phyloP scores from a whole-genome alignment of 139 green algal genomes.

The Bryopsis sp. region DNA sequence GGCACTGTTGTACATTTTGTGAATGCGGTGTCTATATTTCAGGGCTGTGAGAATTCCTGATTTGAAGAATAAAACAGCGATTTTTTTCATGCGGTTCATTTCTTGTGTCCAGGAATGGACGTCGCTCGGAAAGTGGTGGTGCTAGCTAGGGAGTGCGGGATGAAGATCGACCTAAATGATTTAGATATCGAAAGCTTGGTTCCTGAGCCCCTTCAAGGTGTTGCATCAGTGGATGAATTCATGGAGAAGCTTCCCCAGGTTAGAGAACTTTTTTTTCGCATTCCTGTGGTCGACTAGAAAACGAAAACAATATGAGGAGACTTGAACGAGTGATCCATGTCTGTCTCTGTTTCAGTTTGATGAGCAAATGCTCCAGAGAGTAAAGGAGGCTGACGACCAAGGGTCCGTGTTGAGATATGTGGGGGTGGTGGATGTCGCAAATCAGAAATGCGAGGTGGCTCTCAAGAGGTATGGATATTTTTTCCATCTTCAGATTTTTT shows the following conservation, averaged over 20 bases:
- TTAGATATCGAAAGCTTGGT: conserved; percentile 76
- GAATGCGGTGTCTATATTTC: too few species aligned
- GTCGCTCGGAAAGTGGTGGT: conserved; percentile 45
- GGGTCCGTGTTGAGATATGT: conserved; percentile 85
- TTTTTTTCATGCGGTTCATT: too few species aligned
- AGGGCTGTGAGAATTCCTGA: too few species aligned
- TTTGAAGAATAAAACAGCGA: too few species aligned
- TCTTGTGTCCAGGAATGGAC: conserved; percentile 29
- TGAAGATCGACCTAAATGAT: conserved; percentile 56
- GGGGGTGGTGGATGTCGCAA: conserved; percentile 65
- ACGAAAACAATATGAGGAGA: background rate
- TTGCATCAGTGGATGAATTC: conserved; percentile 42
- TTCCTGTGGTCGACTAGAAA: background rate
- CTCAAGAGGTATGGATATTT: conserved; percentile 43
- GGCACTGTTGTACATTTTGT: too few species aligned
- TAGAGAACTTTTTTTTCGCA: conserved; percentile 1
- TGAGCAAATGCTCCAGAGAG: conserved; percentile 48
- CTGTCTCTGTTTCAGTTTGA: conserved; percentile 59
- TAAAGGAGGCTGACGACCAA: conserved; percentile 45
- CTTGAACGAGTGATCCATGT: background rate
- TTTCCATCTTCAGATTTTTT: background rate
- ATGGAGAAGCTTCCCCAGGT: conserved; percentile 68
- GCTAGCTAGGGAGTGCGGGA: conserved; percentile 75
- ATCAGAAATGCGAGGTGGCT: conserved; percentile 63
- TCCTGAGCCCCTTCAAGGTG: conserved; percentile 40